Conservation (phyloP, 1,284 basidiomycete species). For the Ustilago tritici region DNA sequence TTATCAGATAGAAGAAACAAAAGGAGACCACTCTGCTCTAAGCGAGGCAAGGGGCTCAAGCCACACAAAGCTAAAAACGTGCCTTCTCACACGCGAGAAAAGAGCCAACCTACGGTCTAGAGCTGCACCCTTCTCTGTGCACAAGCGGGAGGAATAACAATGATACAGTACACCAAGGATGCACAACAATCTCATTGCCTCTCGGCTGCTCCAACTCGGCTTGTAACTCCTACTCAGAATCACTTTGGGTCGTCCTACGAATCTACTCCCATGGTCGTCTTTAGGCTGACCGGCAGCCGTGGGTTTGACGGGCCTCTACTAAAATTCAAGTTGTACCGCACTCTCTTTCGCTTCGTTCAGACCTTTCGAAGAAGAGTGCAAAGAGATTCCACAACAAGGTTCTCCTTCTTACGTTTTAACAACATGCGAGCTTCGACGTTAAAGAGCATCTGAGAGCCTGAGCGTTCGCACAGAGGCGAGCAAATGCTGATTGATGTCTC, state of each 20-base stretch:
- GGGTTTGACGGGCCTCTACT: slow-evolving; percentile 19
- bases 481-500: not conserved
- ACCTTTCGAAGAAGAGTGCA: no score
- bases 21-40: not conserved
- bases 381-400: no score
- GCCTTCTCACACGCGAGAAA: slow-evolving; percentile 4
- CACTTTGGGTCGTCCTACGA: no score
- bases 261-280: no score
- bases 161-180: not conserved
- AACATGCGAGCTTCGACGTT: no score
- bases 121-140: not conserved
- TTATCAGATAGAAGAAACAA: slow-evolving; percentile 33
- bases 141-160: slow-evolving; percentile 1
- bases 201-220: slow-evolving; percentile 5
- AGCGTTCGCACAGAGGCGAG: not conserved
- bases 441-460: no score
- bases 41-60: slow-evolving; percentile 7
- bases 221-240: slow-evolving; percentile 4
- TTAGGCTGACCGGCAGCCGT: no score
- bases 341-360: no score
- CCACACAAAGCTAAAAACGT: not conserved
- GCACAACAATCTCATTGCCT: slow-evolving; percentile 11
- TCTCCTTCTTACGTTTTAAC: no score
- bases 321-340: not conserved
- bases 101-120: not conserved